Evolutionary conservation across 208 protist species (phyloP), one percentile per base, ranked within the genome.

Genomic region (Trichomonas tenax): DNA sequence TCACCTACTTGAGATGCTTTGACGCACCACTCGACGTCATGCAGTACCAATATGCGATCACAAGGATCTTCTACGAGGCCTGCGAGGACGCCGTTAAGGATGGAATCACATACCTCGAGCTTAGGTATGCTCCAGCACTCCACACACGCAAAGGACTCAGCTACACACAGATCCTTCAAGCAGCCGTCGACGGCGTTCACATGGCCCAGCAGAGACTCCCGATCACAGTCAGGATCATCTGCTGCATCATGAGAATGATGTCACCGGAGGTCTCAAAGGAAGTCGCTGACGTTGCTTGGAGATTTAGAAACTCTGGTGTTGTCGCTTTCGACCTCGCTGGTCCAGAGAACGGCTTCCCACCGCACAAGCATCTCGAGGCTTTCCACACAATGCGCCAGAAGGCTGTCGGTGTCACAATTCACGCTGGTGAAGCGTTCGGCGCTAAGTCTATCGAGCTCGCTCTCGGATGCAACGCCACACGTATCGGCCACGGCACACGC

Each of bases 311-410:
- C 31, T 23, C 17, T 0, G 41, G 44, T 58, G 86, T 93, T 8
- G 86, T 93, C 45, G 86, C 15, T 17, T 93, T 93, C 45, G 86
- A 93, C 26, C 86, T 93, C 51, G 86, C 86, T 58, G 86, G 86
- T 3, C 44, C 86, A n/a, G 86, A 93, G 51, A n/a, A 8, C 45
- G 44, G 44, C 15, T 93, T 93, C 36, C 86, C 86, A 41, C 86
- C 86, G 46, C 86, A 93, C 23, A 51, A 51, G 44, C 86, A 93
- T 38, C 21, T 93, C 51, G 44, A 23, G 2, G 86, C 86, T 15
- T 93, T 93, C 36, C 40, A 44, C 4, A 93, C 86, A 23, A 93
- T 93, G 14, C 23, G 86, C 3, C 15, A 51, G 26, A 93, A 93
- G 44, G 41, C 86, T 10, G 14, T 93, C 6, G 14, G 44, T 38